Evolutionary conservation across 2,329 filamentous ascomycete species (phyloP).

Genomic region (Escovopsis sp.): DNA sequence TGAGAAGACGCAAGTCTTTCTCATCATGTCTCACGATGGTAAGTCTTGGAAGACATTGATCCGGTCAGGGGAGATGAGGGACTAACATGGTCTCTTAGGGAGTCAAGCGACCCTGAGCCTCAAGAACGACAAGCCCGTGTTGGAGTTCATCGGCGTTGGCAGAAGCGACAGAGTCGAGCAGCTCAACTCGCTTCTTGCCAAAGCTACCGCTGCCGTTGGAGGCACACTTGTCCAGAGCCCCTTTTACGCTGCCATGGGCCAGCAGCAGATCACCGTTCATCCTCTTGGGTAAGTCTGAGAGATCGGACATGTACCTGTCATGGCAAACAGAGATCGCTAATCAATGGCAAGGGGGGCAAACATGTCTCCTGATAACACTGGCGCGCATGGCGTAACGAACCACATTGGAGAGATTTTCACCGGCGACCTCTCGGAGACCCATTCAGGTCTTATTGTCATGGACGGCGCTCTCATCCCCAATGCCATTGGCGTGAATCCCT

Average conservation of each 20-base stretch:
- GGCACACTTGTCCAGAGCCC: conserved; percentile 46
- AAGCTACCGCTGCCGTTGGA: conserved; percentile 41
- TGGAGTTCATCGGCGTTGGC: conserved; percentile 46
- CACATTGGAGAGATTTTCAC: conserved; percentile 46
- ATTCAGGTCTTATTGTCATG: conserved; percentile 44
- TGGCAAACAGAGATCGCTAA: neutral
- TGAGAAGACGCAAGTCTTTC: conserved; percentile 46
- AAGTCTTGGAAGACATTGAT: conserved; percentile 8
- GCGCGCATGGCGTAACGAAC: conserved; percentile 42
- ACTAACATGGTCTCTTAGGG: conserved; percentile 14
- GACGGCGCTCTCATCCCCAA: conserved; percentile 48
- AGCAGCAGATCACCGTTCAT: conserved; percentile 50
- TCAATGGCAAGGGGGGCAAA: conserved; percentile 37
- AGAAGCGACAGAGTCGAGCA: conserved; percentile 38
- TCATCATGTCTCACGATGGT: conserved; percentile 54
- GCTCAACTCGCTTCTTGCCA: conserved; percentile 35
- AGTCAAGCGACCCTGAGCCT: conserved; percentile 46
- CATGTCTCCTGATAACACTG: conserved; percentile 45
- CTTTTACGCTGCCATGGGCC: conserved; percentile 38
- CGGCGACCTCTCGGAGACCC: conserved; percentile 33
- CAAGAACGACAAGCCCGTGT: conserved; percentile 40
- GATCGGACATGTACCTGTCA: neutral
- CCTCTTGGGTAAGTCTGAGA: conserved; percentile 33
- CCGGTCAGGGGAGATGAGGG: accelerated
- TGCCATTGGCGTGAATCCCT: conserved; percentile 50